phyloP scores from a whole-genome alignment of 768 basidiomycete species.

The Boletus rubropictus region DNA sequence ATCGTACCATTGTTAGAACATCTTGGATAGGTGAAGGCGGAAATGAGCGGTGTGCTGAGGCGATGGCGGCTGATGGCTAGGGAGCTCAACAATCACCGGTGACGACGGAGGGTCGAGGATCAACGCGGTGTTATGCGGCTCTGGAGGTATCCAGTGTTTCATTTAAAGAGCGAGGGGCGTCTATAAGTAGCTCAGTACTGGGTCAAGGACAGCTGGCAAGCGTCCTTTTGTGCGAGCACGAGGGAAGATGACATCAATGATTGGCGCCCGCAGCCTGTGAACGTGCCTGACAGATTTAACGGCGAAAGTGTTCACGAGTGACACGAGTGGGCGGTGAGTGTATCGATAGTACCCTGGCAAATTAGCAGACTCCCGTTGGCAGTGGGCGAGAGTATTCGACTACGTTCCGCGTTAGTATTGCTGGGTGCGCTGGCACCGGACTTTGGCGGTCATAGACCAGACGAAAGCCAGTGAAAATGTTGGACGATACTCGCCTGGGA shows the following conservation, averaged over 20 bases:
- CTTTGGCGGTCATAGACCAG: constrained; percentile 3
- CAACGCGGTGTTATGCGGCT: background rate
- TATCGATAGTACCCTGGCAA: background rate
- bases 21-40: constrained; percentile 82
- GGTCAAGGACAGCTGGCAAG: background rate
- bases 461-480: background rate
- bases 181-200: background rate
- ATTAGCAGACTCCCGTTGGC: background rate
- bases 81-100: constrained; percentile 11
- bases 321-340: background rate
- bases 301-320: background rate
- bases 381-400: background rate
- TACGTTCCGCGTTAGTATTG: background rate
- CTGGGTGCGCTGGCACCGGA: background rate
- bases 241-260: constrained; percentile 7
- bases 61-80: constrained; percentile 1
- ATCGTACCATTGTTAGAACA: constrained; percentile 70
- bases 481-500: background rate
- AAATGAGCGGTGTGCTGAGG: constrained; percentile 26
- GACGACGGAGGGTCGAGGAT: background rate
- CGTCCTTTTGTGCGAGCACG: background rate
- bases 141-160: background rate
- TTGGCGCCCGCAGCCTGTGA: constrained; percentile 13
- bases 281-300: background rate
- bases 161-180: background rate